Base-by-base conservation (phyloP, 371 early-diverging fungal genomes). In the Mycotypha africana region DNA sequence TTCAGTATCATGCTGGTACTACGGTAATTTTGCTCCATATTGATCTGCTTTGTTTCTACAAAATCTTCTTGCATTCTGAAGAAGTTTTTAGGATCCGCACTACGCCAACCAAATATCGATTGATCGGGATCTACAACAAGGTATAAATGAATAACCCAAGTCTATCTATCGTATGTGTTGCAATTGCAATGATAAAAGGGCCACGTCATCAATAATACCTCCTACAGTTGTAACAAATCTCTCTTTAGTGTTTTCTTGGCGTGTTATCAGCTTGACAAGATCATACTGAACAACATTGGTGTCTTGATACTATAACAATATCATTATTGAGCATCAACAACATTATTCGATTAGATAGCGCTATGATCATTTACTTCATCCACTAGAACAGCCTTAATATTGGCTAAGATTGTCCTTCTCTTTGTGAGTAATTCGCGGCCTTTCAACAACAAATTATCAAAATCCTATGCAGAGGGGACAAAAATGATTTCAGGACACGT, bases 221-320 rank as follows among this genome's bases (percentile, higher is more conserved):
- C 84, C 81, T 3, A 82, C 82, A 6, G 80, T 70, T 7, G 84
- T 81, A 14, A 82, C 50, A 0, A 43, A 40, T 15, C 75, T 78
- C 12, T 54, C 42, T n/a, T n/a, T n/a, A n/a, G n/a, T n/a, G 9
- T 50, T 53, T 9, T 22, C 24, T 40, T 63, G 67, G 54, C 42
- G 28, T 15, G 60, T 51, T 49, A 53, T 41, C 3, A 59, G 30
- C 17, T 60, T 60, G 19, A 82, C 64, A 20, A 84, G 54, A 14
- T 66, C 57, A 45, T 76, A 80, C 58, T 84, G 84, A 37, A 78
- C 59, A 32, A 55, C 24, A 41, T 81, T 84, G 21, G 82, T 73
- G 35, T 84, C 84, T 71, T 84, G 84, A 40, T 81, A 84, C 75
- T 84, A 38, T n/a, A n/a, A n/a, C n/a, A n/a, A 20, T n/a, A n/a